Percentiles rank a stretch among this genome's conserved stretches.
These are phyloP conservation scores for Nevesoporus exiguus DNA, from an alignment of 768 basidiomycete genomes.

Conservation along the genomic window DNA sequence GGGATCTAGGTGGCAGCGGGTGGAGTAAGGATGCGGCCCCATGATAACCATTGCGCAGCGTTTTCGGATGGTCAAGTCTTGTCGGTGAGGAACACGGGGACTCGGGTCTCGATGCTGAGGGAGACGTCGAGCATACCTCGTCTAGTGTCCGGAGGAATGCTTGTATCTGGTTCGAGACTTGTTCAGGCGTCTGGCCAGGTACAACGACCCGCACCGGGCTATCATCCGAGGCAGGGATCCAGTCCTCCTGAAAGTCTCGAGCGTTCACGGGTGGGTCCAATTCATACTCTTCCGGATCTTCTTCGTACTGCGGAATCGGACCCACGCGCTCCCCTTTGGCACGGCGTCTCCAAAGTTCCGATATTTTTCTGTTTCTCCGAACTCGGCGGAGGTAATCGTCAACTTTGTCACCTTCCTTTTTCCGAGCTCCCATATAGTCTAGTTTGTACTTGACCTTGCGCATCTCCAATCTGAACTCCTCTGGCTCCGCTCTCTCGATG, in stretches of 20 bases:
- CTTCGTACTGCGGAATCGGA: slow-evolving; percentile 29
- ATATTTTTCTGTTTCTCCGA: slow-evolving; percentile 27
- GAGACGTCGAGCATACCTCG: slow-evolving; percentile 10
- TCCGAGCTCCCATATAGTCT: slow-evolving; percentile 39
- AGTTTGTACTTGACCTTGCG: slow-evolving; percentile 54
- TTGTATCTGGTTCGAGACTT: slow-evolving; percentile 22
- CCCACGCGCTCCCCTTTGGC: slow-evolving; percentile 28
- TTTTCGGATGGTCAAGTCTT: background rate
- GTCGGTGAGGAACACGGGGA: slow-evolving; percentile 1
- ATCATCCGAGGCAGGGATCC: slow-evolving; percentile 35
- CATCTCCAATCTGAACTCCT: slow-evolving; percentile 49
- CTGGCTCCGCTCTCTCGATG: slow-evolving; percentile 36
- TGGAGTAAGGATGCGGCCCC: background rate
- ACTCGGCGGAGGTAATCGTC: slow-evolving; percentile 29
- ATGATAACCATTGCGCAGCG: background rate
- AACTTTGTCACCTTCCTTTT: slow-evolving; percentile 34
- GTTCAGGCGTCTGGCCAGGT: slow-evolving; percentile 32
- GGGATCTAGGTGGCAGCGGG: background rate
- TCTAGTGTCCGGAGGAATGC: slow-evolving; percentile 20
- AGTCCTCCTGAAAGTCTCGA: slow-evolving; percentile 33
- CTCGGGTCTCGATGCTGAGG: background rate
- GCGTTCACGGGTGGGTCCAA: slow-evolving; percentile 32
- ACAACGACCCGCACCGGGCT: slow-evolving; percentile 35
- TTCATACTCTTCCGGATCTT: slow-evolving; percentile 32
- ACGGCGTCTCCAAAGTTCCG: slow-evolving; percentile 28